Evolutionary conservation across 768 basidiomycete genomes (phyloP).

Genomic region (Solioccasus polychromus): DNA sequence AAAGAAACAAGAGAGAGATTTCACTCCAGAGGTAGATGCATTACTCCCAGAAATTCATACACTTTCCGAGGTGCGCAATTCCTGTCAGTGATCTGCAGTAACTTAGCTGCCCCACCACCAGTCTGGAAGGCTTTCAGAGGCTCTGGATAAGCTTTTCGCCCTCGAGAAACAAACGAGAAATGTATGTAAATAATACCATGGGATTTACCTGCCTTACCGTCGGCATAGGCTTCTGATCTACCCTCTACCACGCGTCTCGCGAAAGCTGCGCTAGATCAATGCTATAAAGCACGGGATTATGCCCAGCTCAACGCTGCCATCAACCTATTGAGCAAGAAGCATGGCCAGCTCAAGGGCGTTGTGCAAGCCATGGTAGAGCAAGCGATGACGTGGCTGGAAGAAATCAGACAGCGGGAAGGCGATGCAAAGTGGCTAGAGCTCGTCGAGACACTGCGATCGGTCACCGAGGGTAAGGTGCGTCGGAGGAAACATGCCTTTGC

Average conservation of each 20-base stretch:
- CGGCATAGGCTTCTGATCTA: constrained; percentile 83
- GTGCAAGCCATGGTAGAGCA: constrained; percentile 91
- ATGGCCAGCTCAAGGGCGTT: constrained; percentile 91
- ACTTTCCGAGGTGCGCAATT: constrained; percentile 62
- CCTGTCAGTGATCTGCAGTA: not conserved
- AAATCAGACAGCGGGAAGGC: constrained; percentile 66
- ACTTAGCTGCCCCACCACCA: constrained; percentile 31
- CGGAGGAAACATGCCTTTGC: not conserved
- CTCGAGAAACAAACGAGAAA: constrained; percentile 98
- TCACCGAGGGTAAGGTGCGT: constrained; percentile 95
- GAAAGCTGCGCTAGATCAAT: constrained; percentile 67
- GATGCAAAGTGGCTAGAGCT: constrained; percentile 80
- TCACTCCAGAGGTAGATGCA: constrained; percentile 74
- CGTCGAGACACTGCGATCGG: constrained; percentile 82
- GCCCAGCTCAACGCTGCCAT: constrained; percentile 68
- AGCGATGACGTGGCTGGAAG: constrained; percentile 77
- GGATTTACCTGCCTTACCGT: not conserved
- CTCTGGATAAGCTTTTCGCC: constrained; percentile 81
- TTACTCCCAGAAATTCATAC: constrained; percentile 66
- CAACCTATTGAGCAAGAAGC: constrained; percentile 82
- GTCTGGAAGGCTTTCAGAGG: constrained; percentile 81
- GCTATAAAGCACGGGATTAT: constrained; percentile 70
- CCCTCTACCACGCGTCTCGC: constrained; percentile 87
- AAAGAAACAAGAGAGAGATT: constrained; percentile 87
- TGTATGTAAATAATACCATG: constrained; percentile 43